Evolutionary conservation across 768 basidiomycete genomes (phyloP).

Genomic region (Termitomyces sp.): DNA sequence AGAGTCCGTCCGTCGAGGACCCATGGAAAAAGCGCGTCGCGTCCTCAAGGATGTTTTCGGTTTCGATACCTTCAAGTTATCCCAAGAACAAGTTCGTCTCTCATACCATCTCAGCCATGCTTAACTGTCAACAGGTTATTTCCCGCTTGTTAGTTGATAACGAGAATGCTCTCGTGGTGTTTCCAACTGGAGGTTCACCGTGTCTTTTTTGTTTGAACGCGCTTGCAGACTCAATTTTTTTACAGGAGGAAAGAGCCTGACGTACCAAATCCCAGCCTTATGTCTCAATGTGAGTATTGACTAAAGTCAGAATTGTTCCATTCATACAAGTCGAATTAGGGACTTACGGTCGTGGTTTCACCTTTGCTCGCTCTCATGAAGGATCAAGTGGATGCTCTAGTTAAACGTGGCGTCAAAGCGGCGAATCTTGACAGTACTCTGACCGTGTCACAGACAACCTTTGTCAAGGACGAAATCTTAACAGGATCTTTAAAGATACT

Average conservation of each 20-base stretch:
- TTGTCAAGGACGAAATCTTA: slow-evolving; percentile 8
- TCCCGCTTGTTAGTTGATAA: slow-evolving; percentile 9
- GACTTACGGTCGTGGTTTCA: slow-evolving; percentile 12
- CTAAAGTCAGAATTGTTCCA: too few relatives aligned
- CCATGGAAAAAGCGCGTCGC: neutral
- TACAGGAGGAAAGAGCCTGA: slow-evolving; percentile 20
- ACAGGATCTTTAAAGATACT: slow-evolving; percentile 12
- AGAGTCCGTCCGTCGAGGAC: neutral
- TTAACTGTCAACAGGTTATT: slow-evolving; percentile 2
- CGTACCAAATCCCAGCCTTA: slow-evolving; percentile 14
- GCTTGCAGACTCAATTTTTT: slow-evolving; percentile 16
- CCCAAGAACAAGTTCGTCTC: neutral
- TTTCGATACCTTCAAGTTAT: neutral
- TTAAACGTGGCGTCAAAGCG: slow-evolving; percentile 8
- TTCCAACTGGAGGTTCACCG: slow-evolving; percentile 13
- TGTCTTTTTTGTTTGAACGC: neutral
- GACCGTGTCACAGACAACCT: neutral
- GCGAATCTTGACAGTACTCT: slow-evolving; percentile 13
- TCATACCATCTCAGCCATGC: neutral
- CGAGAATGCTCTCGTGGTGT: slow-evolving; percentile 11
- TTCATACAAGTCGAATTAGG: neutral
- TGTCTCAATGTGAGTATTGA: slow-evolving; percentile 10
- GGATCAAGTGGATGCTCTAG: slow-evolving; percentile 11
- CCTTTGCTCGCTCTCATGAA: slow-evolving; percentile 12
- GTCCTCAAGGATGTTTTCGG: neutral